These are phyloP conservation scores for Hyphopichia homilentoma DNA, from an alignment of 805 yeast species.

Conservation along the genomic window DNA sequence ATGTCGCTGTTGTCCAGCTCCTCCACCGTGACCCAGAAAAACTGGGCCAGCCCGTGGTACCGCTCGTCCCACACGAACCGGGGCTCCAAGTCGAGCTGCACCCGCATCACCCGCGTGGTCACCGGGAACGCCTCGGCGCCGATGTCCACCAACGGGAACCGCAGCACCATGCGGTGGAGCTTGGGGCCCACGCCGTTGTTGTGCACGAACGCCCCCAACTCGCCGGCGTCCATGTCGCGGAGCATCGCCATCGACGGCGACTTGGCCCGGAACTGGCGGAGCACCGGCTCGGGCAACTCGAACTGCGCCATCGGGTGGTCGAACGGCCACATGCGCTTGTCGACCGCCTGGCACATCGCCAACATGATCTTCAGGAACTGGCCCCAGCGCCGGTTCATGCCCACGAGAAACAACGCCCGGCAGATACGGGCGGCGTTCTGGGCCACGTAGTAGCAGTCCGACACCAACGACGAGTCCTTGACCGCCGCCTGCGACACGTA, in stretches of 20 bases:
- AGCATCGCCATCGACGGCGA: conserved; percentile 68
- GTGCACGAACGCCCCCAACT: conserved; percentile 87
- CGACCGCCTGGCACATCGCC: conserved; percentile 82
- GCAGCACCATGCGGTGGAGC: conserved; percentile 55
- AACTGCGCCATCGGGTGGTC: conserved; percentile 90
- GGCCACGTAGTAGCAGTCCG: conserved; percentile 91
- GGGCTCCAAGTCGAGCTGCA: conserved; percentile 65
- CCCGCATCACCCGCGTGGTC: conserved; percentile 78
- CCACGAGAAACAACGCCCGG: conserved; percentile 83
- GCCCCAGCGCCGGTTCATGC: conserved; percentile 92
- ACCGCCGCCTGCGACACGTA: conserved; percentile 73
- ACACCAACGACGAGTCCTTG: conserved; percentile 74
- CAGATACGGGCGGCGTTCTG: conserved; percentile 93
- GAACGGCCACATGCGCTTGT: conserved; percentile 81
- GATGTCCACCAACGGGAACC: conserved; percentile 73
- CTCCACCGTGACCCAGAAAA: conserved; percentile 92
- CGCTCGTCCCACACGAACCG: conserved; percentile 84
- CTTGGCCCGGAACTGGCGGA: conserved; percentile 58
- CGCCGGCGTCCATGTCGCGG: conserved; percentile 68
- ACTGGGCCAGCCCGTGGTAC: conserved; percentile 77
- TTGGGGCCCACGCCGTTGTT: conserved; percentile 69
- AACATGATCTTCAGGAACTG: conserved; percentile 67
- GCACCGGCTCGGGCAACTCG: conserved; percentile 65
- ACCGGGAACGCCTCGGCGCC: conserved; percentile 86
- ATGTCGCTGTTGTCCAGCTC: conserved; percentile 72